Percentiles rank a stretch among this genome's conserved stretches.
Evolutionary conservation across 2,329 filamentous ascomycete genomes (phyloP).

Genomic region (Thermoascus crustaceus): DNA sequence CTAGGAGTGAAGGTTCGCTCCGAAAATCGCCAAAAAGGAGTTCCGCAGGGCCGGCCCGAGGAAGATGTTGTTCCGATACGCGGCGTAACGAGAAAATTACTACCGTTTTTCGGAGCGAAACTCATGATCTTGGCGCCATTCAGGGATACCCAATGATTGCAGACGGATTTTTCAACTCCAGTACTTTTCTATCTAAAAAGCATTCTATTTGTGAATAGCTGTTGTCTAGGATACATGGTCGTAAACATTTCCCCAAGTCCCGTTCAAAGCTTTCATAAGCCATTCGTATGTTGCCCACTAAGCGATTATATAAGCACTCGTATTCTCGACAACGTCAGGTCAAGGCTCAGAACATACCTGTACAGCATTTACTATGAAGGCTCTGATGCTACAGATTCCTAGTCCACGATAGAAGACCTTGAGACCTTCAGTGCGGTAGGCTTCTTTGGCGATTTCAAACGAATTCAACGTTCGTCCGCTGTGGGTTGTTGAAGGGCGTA

Average conservation of each 20-base stretch:
- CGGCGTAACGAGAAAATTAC: background rate
- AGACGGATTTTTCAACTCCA: too few relatives aligned
- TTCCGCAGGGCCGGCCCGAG: conserved; percentile 1
- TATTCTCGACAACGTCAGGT: background rate
- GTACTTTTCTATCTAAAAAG: conserved; percentile 2
- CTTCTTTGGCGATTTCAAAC: conserved; percentile 54
- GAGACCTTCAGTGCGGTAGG: conserved; percentile 57
- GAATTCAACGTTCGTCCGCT: conserved; percentile 42
- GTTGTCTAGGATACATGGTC: background rate
- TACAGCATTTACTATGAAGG: conserved; percentile 90
- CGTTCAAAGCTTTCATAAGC: conserved; percentile 54
- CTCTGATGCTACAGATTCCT: conserved; percentile 71
- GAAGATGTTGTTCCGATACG: background rate
- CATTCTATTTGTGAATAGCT: conserved; percentile 1
- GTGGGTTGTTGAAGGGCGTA: conserved; percentile 12
- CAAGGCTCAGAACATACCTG: conserved; percentile 40
- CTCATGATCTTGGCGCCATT: background rate
- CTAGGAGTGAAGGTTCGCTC: too few relatives aligned
- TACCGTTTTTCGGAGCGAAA: background rate
- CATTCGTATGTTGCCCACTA: conserved; percentile 89
- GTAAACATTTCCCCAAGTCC: conserved; percentile 11
- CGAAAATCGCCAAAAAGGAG: conserved; percentile 1
- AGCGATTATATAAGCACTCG: conserved; percentile 2
- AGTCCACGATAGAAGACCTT: conserved; percentile 65
- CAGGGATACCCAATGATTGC: conserved; percentile 2